Evolutionary conservation across 2,329 filamentous ascomycete genomes (phyloP), one percentile per base, ranked within the genome.

Genomic region (Aspergillus pseudotamarii): DNA sequence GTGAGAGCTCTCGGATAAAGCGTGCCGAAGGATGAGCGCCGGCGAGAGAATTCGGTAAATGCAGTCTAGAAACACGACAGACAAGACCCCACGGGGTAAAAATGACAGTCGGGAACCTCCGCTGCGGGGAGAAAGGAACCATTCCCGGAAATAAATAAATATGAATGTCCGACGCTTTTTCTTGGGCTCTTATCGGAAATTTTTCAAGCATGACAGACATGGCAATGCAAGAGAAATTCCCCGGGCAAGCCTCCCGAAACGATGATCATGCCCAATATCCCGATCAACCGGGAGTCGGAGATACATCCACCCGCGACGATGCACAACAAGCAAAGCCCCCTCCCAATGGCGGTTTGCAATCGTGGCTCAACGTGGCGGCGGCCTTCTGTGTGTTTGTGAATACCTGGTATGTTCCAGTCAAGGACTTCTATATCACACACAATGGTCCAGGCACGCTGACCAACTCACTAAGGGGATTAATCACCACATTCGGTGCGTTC

Each of bases 401-500:
- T 57, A 74, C 74, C 12, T 76, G 74, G 74, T 76, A 58, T 23
- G 38, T n/a, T 41, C 6, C 16, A n/a, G 16, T 19, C 8, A n/a
- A 41, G 4, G 3, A 41, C 2, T 6, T 41, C 16, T 8, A 41
- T 9, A n/a, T n/a, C 3, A 6, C 10, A n/a, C 38, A 41, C 23
- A 12, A 14, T 50, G 26, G 11, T 4, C 28, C 19, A n/a, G 41
- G 9, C 45, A 23, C 11, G 6, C 56, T 54, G 23, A 54, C 16
- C 14, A 4, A 51, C 32, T 4, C 0, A 14, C 28, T 4, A 14
- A 75, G 72, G 73, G 82, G 82, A 1, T 71, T 83, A 3, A 70
- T 83, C 30, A 80, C 81, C 36, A 79, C 76, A 1, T 84, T 81
- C 67, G 82, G 83, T 10, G 78, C 80, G 14, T 85, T 82, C 61